Evolutionary conservation across 345 rosid species (phyloP).

Genomic region (Garcia nutans): DNA sequence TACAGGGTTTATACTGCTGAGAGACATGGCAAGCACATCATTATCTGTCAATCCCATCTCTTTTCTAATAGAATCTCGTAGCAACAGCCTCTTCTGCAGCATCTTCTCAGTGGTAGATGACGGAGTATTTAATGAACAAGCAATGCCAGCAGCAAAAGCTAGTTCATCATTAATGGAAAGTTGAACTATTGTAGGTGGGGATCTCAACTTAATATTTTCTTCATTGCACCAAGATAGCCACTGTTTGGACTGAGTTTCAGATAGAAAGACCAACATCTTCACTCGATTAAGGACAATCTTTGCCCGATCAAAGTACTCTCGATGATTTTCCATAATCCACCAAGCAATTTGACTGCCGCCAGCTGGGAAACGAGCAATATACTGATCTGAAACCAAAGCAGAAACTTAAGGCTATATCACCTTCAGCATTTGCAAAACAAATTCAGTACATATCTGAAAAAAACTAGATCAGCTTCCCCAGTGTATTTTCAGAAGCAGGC

Average conservation of each 20-base stretch:
- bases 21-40: slow-evolving; percentile 87
- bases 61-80: slow-evolving; percentile 66
- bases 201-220: slow-evolving; percentile 78
- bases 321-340: slow-evolving; percentile 98
- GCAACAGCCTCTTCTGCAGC: slow-evolving; percentile 53
- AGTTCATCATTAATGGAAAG: slow-evolving; percentile 90
- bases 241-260: slow-evolving; percentile 77
- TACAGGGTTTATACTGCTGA: slow-evolving; percentile 88
- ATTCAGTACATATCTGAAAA: neutral
- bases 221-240: slow-evolving; percentile 93
- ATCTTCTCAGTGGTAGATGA: slow-evolving; percentile 55
- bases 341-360: slow-evolving; percentile 93
- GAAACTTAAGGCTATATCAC: neutral
- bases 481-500: neutral
- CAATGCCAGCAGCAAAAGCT: slow-evolving; percentile 85
- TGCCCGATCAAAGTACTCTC: slow-evolving; percentile 86
- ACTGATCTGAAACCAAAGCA: slow-evolving; percentile 62
- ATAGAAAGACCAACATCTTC: slow-evolving; percentile 75
- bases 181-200: slow-evolving; percentile 73
- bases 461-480: neutral
- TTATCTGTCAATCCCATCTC: slow-evolving; percentile 74
- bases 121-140: slow-evolving; percentile 72
- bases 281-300: slow-evolving; percentile 74
- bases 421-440: neutral
- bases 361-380: slow-evolving; percentile 77